phyloP scores from a whole-genome alignment of 331 rosid genomes.

The Pyracantha coccinea region DNA sequence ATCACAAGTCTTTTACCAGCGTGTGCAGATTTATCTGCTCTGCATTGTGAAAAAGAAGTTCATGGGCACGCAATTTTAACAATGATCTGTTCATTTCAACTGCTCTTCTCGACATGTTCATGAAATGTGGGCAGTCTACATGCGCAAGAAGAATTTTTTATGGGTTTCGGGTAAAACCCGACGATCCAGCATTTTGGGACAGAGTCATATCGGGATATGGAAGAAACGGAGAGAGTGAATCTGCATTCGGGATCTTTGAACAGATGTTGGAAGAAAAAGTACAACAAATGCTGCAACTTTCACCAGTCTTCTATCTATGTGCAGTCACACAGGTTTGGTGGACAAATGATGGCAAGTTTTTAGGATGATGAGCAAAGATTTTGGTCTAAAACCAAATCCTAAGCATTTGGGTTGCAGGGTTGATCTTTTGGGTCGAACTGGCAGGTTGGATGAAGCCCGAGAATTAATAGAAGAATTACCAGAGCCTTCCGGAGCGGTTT shows the following conservation, averaged over 20 bases:
- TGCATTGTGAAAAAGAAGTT: conserved; percentile 49
- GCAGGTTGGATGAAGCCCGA: conserved; percentile 46
- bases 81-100: conserved; percentile 53
- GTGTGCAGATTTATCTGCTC: conserved; percentile 42
- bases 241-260: conserved; percentile 44
- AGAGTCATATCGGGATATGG: conserved; percentile 65
- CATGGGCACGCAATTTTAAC: conserved; percentile 39
- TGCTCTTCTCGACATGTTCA: conserved; percentile 51
- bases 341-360: conserved; percentile 51
- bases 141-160: conserved; percentile 42
- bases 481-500: conserved; percentile 50
- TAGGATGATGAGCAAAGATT: conserved; percentile 44
- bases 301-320: conserved; percentile 51
- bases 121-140: conserved; percentile 57
- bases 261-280: conserved; percentile 41
- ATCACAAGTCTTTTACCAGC: conserved; percentile 53
- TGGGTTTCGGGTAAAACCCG: conserved; percentile 40
- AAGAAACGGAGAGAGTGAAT: conserved; percentile 52
- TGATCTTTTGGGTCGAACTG: conserved; percentile 65
- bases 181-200: conserved; percentile 73
- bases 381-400: conserved; percentile 49
- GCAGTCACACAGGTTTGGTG: conserved; percentile 64
- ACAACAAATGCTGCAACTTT: conserved; percentile 51
- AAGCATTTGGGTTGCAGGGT: conserved; percentile 56
- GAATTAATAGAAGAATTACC: conserved; percentile 33